Percentiles rank a stretch among this genome's conserved stretches.
These are phyloP conservation scores for Linnemannia exigua DNA, from an alignment of 192 early-diverging fungal species.

Conservation along the genomic window DNA sequence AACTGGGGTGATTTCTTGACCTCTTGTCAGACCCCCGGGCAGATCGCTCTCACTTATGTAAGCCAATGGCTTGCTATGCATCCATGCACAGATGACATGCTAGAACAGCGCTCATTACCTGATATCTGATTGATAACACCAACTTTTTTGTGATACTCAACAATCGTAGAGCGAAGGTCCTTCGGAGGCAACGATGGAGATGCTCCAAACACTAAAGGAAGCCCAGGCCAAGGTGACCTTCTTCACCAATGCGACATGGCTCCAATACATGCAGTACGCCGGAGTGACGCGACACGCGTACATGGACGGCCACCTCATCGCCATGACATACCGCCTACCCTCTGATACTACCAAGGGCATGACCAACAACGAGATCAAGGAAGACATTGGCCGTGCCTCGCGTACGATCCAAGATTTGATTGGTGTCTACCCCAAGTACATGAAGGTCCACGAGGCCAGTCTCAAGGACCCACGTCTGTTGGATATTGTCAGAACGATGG, in stretches of 20 bases:
- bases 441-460: slow-evolving; percentile 62
- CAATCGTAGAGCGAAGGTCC: slow-evolving; percentile 61
- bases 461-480: slow-evolving; percentile 59
- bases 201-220: slow-evolving; percentile 62
- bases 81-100: too few relatives aligned
- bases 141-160: background rate
- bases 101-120: too few relatives aligned
- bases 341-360: slow-evolving; percentile 54
- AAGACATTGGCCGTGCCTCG: slow-evolving; percentile 59
- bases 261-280: slow-evolving; percentile 67
- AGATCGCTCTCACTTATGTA: slow-evolving; percentile 67
- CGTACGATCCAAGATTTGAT: slow-evolving; percentile 64
- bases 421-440: slow-evolving; percentile 65
- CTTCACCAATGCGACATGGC: slow-evolving; percentile 68
- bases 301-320: slow-evolving; percentile 66
- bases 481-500: slow-evolving; percentile 53
- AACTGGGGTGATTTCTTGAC: slow-evolving; percentile 49
- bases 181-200: slow-evolving; percentile 65
- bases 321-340: slow-evolving; percentile 68
- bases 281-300: slow-evolving; percentile 67
- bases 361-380: slow-evolving; percentile 57
- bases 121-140: too few relatives aligned
- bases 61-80: background rate
- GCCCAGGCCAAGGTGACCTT: slow-evolving; percentile 61
- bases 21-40: slow-evolving; percentile 47